phyloP scores from a whole-genome alignment of 768 basidiomycete genomes.

The Calocera cornea region DNA sequence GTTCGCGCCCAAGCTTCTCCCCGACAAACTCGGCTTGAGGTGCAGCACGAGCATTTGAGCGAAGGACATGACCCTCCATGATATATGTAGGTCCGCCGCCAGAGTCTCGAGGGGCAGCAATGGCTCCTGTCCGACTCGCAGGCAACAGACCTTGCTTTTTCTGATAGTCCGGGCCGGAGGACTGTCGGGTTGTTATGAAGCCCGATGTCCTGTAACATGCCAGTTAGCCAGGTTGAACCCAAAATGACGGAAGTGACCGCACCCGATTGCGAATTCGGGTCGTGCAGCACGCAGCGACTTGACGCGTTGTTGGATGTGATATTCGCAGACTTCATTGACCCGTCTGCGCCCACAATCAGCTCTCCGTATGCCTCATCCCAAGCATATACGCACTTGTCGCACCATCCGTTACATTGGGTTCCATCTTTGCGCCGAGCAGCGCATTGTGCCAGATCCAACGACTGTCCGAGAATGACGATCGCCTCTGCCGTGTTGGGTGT shows the following conservation, averaged over 20 bases:
- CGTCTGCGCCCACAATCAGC: constrained; percentile 34
- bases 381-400: constrained; percentile 37
- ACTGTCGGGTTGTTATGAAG: constrained; percentile 33
- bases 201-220: constrained; percentile 45
- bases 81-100: constrained; percentile 48
- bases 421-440: constrained; percentile 64
- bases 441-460: constrained; percentile 79
- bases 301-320: constrained; percentile 73
- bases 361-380: not conserved
- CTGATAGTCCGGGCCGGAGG: constrained; percentile 31
- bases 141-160: constrained; percentile 68
- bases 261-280: constrained; percentile 81
- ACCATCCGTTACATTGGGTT: constrained; percentile 73
- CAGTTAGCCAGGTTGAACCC: not conserved
- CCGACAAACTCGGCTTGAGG: constrained; percentile 20
- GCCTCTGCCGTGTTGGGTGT: constrained; percentile 72
- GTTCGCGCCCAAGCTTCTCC: constrained; percentile 67
- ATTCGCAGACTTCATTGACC: constrained; percentile 74
- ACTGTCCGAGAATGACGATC: constrained; percentile 73
- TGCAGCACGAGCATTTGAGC: constrained; percentile 16
- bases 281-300: constrained; percentile 57
- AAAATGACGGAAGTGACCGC: constrained; percentile 18
- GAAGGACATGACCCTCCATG: constrained; percentile 63
- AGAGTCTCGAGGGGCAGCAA: constrained; percentile 26
- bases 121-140: constrained; percentile 22